These are phyloP conservation scores for Aspergillus caelatus DNA, from an alignment of 2,329 filamentous ascomycete genomes.

Conservation along the genomic window DNA sequence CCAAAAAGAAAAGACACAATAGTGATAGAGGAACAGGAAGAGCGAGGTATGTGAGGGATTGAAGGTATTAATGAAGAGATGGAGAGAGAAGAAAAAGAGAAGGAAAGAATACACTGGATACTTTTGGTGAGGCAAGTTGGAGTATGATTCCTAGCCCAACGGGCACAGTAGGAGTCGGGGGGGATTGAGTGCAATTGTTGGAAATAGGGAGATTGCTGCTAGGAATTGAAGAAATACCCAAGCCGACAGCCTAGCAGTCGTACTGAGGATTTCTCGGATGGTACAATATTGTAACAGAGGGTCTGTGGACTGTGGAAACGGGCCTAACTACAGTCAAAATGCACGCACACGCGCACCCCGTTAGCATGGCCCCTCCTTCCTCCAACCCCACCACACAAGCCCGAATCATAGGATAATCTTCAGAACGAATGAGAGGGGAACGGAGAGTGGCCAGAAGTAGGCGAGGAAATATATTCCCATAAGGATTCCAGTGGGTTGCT, in stretches of 20 bases:
- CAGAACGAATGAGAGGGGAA: constrained; percentile 10
- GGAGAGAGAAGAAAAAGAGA: background rate
- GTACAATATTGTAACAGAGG: background rate
- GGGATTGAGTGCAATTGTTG: background rate
- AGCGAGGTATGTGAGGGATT: background rate
- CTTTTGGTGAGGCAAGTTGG: background rate
- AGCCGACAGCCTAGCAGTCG: background rate
- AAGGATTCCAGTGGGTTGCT: background rate
- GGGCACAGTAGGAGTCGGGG: too few species aligned
- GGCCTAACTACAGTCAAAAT: constrained; percentile 13
- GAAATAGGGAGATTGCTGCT: background rate
- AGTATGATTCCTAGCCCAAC: background rate
- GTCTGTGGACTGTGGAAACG: constrained; percentile 8
- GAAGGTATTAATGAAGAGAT: background rate
- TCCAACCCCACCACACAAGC: background rate
- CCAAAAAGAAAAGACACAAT: background rate
- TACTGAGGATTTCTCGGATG: background rate
- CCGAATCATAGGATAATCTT: constrained; percentile 4
- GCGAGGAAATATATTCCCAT: background rate
- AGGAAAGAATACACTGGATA: background rate
- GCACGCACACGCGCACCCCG: constrained; percentile 9
- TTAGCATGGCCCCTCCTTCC: background rate
- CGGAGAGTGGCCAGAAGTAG: background rate
- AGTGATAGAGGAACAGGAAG: background rate
- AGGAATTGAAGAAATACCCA: background rate